A percentile compares a stretch with the other conserved stretches of the same genome.
Conservation (phyloP, 345 rosid genomes). For the Eucalyptus cloeziana region DNA sequence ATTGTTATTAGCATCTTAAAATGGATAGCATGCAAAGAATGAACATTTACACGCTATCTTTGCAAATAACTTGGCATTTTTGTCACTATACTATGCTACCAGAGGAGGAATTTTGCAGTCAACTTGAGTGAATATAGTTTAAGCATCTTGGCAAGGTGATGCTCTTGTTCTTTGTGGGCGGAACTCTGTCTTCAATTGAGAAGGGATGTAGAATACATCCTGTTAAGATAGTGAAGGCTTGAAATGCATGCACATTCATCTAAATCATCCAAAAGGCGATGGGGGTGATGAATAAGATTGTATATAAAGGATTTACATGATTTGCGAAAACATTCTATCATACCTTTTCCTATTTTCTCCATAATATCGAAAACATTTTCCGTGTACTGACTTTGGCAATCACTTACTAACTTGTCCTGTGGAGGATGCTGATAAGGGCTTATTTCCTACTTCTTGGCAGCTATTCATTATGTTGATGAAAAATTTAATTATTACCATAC, state of each 20-base stretch:
- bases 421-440: not conserved
- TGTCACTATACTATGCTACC: not conserved
- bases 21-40: not conserved
- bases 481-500: not conserved
- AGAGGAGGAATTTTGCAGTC: not conserved
- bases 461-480: not conserved
- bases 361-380: not conserved
- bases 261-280: not conserved
- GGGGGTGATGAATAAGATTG: not conserved
- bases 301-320: not conserved
- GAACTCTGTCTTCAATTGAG: not conserved
- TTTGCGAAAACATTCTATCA: not conserved
- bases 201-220: not conserved
- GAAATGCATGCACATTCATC: not conserved
- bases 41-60: not conserved
- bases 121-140: not conserved
- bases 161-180: not conserved
- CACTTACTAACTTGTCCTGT: not conserved
- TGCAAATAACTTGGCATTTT: not conserved
- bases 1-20: not conserved
- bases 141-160: not conserved
- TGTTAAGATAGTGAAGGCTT: not conserved
- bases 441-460: not conserved
- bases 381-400: not conserved
- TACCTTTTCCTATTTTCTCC: not conserved